Evolutionary conservation across 2,329 filamentous ascomycete species (phyloP), one percentile per base, ranked within the genome.

Genomic region (Colletotrichum eremochloae): DNA sequence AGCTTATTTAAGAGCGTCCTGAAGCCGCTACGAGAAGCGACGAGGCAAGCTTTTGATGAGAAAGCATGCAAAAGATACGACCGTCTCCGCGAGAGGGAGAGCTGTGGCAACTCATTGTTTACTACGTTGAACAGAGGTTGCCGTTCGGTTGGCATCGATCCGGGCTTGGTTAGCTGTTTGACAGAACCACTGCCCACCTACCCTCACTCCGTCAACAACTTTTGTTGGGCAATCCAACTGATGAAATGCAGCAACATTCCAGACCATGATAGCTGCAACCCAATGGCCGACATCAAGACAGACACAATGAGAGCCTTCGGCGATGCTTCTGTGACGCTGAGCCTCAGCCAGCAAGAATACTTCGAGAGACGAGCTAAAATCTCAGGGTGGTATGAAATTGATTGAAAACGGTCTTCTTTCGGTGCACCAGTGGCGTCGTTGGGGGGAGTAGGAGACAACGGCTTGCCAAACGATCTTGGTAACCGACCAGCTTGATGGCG

Each of bases 401-500:
- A n/a, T 1, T 46, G 44, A 46, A 40, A 40, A 20, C 9, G 15
- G 7, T 20, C 8, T 1, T 46, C 44, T n/a, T 7, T 46, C 1
- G 6, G 18, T n/a, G 18, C 18, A 5, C 44, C 5, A 89, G 2
- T 42, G 14, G 40, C 40, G 24, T 24, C 24, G 24, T 24, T 24
- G 1, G 24, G 24, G 24, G 24, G 24, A 24, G 24, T 24, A 24
- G 1, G 24, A 24, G 24, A 24, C 24, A 24, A 24, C 24, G 24
- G 24, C 24, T 24, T 24, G 24, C 24, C 24, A 24, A 24, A 24
- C 24, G 24, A 24, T 24, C 24, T 24, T 24, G 24, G 24, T 24
- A 24, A 24, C 24, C 24, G 24, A 24, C 24, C 24, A 24, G 24
- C 24, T 24, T 24, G 24, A 24, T 24, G 1, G 24, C 24, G 24